A percentile compares a stretch with the other conserved stretches of the same genome.
These are phyloP conservation scores for Calonectria naviculata DNA, from an alignment of 2,329 filamentous ascomycete species.

Conservation along the genomic window DNA sequence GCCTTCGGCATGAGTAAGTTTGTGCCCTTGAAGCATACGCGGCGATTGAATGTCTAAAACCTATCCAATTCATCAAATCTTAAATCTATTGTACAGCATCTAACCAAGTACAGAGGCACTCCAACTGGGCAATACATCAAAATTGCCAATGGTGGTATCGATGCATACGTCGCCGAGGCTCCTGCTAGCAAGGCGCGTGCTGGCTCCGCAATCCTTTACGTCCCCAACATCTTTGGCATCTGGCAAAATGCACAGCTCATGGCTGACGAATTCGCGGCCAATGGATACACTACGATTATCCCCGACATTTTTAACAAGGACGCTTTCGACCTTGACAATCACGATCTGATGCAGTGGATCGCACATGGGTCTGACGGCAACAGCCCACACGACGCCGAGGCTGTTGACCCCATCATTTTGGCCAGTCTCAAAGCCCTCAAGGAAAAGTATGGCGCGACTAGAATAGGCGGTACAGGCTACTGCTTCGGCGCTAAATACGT, in stretches of 20 bases:
- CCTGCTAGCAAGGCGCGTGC: not conserved
- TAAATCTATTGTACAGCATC: not conserved
- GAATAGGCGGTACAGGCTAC: constrained; percentile 73
- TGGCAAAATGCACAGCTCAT: not conserved
- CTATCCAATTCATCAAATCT: too few relatives aligned
- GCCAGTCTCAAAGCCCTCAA: not conserved
- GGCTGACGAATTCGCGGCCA: not conserved
- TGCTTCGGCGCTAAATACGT: constrained; percentile 83
- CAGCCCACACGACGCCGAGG: not conserved
- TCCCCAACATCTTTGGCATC: constrained; percentile 1
- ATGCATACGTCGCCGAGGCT: not conserved
- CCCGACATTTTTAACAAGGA: not conserved
- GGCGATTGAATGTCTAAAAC: not conserved
- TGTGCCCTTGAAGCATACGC: not conserved
- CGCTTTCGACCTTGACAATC: not conserved
- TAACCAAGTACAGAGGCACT: not conserved
- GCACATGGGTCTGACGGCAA: not conserved
- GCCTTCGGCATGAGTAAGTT: not conserved
- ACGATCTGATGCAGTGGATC: not conserved
- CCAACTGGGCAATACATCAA: not conserved
- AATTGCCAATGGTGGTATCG: not conserved
- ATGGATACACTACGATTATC: not conserved
- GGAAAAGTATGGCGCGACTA: constrained; percentile 62
- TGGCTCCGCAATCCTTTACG: not conserved
- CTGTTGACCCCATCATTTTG: not conserved